Percentiles rank a stretch among this genome's conserved stretches.
phyloP scores from a whole-genome alignment of 768 basidiomycete genomes.

The Hebeloma cylindrosporum region DNA sequence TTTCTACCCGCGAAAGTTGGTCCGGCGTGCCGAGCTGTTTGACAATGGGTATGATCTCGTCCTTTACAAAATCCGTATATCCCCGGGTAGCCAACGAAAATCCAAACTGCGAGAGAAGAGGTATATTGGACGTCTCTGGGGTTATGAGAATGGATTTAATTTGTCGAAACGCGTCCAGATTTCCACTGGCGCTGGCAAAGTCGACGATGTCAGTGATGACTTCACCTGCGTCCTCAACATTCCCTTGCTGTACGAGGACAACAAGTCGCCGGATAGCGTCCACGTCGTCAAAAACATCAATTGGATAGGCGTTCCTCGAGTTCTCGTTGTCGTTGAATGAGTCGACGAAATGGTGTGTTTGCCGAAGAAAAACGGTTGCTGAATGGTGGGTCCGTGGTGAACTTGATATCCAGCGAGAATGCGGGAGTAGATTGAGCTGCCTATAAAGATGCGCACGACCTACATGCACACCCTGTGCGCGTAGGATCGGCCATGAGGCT shows the following conservation, averaged over 20 bases:
- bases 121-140: slow-evolving; percentile 32
- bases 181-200: slow-evolving; percentile 2
- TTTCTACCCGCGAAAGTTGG: slow-evolving; percentile 17
- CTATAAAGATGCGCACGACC: slow-evolving; percentile 1
- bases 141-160: slow-evolving; percentile 18
- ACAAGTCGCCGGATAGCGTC: slow-evolving; percentile 18
- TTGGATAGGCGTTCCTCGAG: slow-evolving; percentile 16
- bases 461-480: slow-evolving; percentile 24
- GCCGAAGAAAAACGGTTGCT: slow-evolving; percentile 7
- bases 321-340: not conserved
- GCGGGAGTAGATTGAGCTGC: not conserved
- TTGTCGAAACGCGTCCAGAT: slow-evolving; percentile 16
- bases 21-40: slow-evolving; percentile 8
- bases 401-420: not conserved
- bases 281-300: slow-evolving; percentile 22
- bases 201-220: slow-evolving; percentile 18
- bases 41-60: slow-evolving; percentile 26
- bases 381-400: not conserved
- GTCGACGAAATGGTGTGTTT: slow-evolving; percentile 8
- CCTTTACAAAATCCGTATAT: slow-evolving; percentile 21
- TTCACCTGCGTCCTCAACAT: slow-evolving; percentile 29
- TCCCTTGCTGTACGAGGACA: slow-evolving; percentile 27
- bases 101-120: slow-evolving; percentile 43
- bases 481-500: slow-evolving; percentile 34
- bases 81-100: slow-evolving; percentile 49